Base-by-base conservation (phyloP, 78 protist species). In the Dictyostelium purpureum region DNA sequence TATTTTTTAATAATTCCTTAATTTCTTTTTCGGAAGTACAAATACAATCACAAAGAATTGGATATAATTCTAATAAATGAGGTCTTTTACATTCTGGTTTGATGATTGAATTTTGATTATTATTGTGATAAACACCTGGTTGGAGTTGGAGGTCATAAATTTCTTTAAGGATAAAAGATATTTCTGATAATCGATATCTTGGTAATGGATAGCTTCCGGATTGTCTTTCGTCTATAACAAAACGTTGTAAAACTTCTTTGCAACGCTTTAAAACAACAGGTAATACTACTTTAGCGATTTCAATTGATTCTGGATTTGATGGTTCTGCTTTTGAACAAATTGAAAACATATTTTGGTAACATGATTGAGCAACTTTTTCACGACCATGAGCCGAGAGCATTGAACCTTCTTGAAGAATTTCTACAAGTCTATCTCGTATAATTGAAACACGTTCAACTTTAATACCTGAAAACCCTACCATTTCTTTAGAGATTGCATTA, bases 401-500 rank as follows among this genome's bases (percentile, higher is more conserved):
- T 0, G 82, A 73, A 18, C 92, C 92, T 37, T 85, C 92, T 21
- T 57, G 47, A 0, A 85, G 63, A 16, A 85, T 85, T 31, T 85
- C 92, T 3, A 85, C 92, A 19, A 85, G 18, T 11, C 92, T 3
- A 59, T 85, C 92, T 33, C 92, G 71, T 18, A 85, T 85, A 24
- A 85, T 85, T 12, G 92, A 85, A 28, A 85, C 92, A 38, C 92
- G 26, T 33, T 85, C 92, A 1, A 85, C 92, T 35, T 74, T 70
- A 24, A 85, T 85, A n/a, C 92, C 92, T 6, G 92, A 85, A 47
- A 85, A 85, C 6, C 82, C 80, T 19, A 85, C 80, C 92, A 85
- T 85, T 35, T 85, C 92, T 35, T 59, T 70, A 18, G 92, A 70
- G 33, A 85, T 70, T 18, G 92, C 92, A 61, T 85, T 85, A 26